These are phyloP conservation scores for Cladosporium austrohemisphaericum DNA, from an alignment of 2,329 filamentous ascomycete genomes.

Conservation along the genomic window DNA sequence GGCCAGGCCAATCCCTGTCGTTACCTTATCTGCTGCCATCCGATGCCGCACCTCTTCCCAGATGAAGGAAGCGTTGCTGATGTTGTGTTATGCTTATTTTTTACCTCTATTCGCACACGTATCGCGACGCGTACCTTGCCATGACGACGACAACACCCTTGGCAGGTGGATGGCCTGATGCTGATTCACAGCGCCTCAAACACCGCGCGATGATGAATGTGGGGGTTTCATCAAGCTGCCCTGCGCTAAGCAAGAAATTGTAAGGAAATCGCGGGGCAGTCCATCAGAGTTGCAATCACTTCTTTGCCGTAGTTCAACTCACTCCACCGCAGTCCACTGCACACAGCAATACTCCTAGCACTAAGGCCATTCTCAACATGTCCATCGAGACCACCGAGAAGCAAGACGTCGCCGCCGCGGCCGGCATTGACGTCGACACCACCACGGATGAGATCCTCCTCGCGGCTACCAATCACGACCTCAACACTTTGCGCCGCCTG, in stretches of 20 bases:
- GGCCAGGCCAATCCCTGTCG: too few species aligned
- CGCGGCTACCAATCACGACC: conserved; percentile 64
- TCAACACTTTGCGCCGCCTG: conserved; percentile 63
- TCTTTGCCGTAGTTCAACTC: too few species aligned
- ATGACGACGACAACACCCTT: neutral
- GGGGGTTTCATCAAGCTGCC: too few species aligned
- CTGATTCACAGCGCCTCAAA: neutral
- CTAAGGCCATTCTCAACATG: neutral
- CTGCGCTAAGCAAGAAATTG: conserved; percentile 1
- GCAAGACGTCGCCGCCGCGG: conserved; percentile 19
- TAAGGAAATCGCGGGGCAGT: neutral
- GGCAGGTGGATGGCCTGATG: conserved; percentile 10
- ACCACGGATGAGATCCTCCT: conserved; percentile 59
- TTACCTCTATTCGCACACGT: too few species aligned
- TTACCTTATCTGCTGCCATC: too few species aligned
- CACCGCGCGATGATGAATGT: neutral
- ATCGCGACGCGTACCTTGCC: neutral
- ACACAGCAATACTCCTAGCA: neutral
- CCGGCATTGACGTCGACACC: conserved; percentile 41
- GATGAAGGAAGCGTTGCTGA: too few species aligned
- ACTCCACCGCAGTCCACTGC: neutral
- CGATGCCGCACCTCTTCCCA: too few species aligned
- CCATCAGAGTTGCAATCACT: too few species aligned
- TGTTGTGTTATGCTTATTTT: too few species aligned
- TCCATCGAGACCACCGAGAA: conserved; percentile 10